Conservation (phyloP, 805 yeast species). For the Lachancea dasiensis region DNA sequence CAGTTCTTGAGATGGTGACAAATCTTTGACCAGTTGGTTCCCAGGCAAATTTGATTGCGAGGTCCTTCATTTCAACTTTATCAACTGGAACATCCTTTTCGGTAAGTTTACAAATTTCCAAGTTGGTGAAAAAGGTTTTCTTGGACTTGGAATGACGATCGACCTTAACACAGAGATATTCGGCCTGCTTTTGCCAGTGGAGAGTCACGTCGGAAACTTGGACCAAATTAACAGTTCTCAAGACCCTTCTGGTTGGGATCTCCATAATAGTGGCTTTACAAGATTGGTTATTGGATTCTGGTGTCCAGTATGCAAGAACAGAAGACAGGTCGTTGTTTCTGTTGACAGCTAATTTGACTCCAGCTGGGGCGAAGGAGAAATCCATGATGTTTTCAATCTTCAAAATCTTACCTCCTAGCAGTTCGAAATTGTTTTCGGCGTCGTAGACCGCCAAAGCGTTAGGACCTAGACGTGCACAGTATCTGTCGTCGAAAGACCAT, state of each 20-base stretch:
- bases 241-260: conserved; percentile 71
- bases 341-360: conserved; percentile 58
- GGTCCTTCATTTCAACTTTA: conserved; percentile 86
- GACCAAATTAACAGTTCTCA: conserved; percentile 89
- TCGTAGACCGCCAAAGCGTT: conserved; percentile 90
- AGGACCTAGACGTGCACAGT: conserved; percentile 92
- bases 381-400: conserved; percentile 81
- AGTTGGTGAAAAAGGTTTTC: conserved; percentile 83
- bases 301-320: conserved; percentile 91
- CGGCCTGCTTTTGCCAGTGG: conserved; percentile 91
- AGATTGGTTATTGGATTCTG: conserved; percentile 85
- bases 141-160: conserved; percentile 95
- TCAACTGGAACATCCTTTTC: conserved; percentile 95
- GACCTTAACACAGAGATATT: conserved; percentile 84
- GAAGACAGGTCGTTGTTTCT: conserved; percentile 53
- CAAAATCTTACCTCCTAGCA: conserved; percentile 79
- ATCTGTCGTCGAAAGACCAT: conserved; percentile 91
- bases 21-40: conserved; percentile 91
- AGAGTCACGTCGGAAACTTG: conserved; percentile 87
- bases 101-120: conserved; percentile 81
- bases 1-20: conserved; percentile 62
- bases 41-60: conserved; percentile 87
- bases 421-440: conserved; percentile 60
- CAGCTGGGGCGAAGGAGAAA: conserved; percentile 93
- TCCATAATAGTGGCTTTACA: conserved; percentile 91